These are phyloP conservation scores for Laburnicola sp. DNA, from an alignment of 2,329 filamentous ascomycete species.

Conservation along the genomic window DNA sequence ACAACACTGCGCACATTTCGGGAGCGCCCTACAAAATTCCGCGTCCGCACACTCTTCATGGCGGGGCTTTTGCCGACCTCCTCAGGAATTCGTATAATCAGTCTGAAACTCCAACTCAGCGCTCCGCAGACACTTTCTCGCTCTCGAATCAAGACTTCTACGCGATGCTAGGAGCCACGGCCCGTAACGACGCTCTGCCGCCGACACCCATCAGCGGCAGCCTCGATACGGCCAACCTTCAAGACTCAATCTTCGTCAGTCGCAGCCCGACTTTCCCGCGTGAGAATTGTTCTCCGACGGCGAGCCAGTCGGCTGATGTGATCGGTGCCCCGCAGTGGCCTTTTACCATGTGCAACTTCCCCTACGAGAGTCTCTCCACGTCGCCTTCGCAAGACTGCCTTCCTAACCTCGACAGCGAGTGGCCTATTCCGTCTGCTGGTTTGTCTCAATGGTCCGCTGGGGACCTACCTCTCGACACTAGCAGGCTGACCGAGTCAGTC, in stretches of 20 bases:
- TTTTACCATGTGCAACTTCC: slow-evolving; percentile 35
- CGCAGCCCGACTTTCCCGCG: slow-evolving; percentile 31
- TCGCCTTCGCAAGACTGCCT: slow-evolving; percentile 46
- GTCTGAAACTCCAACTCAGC: slow-evolving; percentile 27
- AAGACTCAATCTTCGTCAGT: slow-evolving; percentile 34
- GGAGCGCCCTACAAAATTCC: slow-evolving; percentile 66
- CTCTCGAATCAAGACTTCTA: slow-evolving; percentile 44
- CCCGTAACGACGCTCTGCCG: slow-evolving; percentile 31
- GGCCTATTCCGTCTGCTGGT: slow-evolving; percentile 40
- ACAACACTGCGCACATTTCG: slow-evolving; percentile 65
- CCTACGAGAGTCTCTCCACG: slow-evolving; percentile 42
- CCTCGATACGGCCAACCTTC: slow-evolving; percentile 34
- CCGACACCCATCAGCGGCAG: slow-evolving; percentile 32
- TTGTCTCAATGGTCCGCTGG: slow-evolving; percentile 45
- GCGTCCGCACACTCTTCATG: slow-evolving; percentile 44
- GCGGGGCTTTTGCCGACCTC: slow-evolving; percentile 35
- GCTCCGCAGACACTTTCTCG: slow-evolving; percentile 43
- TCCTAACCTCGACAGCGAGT: slow-evolving; percentile 40
- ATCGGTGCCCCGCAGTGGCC: slow-evolving; percentile 40
- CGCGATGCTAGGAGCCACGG: slow-evolving; percentile 39
- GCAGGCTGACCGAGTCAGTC: slow-evolving; percentile 40
- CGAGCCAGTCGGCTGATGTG: slow-evolving; percentile 39
- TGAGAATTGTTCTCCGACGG: slow-evolving; percentile 37
- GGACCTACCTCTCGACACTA: slow-evolving; percentile 47
- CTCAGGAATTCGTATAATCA: slow-evolving; percentile 30